Conservation (phyloP, 768 basidiomycete species). For the Auricularia auricula-judae region DNA sequence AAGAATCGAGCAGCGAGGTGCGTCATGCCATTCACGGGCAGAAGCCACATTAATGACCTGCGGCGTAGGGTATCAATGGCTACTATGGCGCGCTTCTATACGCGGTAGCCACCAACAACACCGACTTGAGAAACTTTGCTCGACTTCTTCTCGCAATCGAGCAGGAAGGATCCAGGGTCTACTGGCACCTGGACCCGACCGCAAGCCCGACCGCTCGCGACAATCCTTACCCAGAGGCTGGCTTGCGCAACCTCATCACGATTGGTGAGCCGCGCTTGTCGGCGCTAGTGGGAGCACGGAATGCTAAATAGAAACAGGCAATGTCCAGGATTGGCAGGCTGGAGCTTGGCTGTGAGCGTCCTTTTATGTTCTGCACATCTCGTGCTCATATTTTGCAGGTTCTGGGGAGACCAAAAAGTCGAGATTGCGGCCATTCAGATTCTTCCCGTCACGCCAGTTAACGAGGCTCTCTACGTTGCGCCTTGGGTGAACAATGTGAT, state of each 20-base stretch:
- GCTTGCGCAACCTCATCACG: constrained; percentile 20
- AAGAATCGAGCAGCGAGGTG: constrained; percentile 23
- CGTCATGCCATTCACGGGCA: background rate
- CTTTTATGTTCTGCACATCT: background rate
- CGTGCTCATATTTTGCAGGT: constrained; percentile 1
- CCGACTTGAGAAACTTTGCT: constrained; percentile 22
- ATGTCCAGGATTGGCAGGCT: constrained; percentile 25
- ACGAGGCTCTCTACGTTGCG: constrained; percentile 22
- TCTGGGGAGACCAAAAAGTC: constrained; percentile 23
- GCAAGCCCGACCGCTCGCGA: constrained; percentile 21
- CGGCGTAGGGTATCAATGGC: constrained; percentile 19
- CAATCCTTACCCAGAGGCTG: constrained; percentile 24
- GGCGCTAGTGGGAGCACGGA: background rate
- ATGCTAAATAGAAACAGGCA: constrained; percentile 7
- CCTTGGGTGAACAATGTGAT: constrained; percentile 20
- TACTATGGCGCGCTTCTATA: constrained; percentile 27
- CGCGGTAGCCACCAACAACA: constrained; percentile 21
- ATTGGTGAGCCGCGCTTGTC: constrained; percentile 9
- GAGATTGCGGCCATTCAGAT: constrained; percentile 23
- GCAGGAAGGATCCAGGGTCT: constrained; percentile 23
- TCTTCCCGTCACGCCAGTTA: background rate
- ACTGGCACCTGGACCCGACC: constrained; percentile 27
- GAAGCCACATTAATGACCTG: background rate
- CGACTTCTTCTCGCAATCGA: constrained; percentile 25
- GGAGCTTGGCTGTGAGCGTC: constrained; percentile 22